phyloP scores from a whole-genome alignment of 805 yeast genomes.

The Candida glaebosa region DNA sequence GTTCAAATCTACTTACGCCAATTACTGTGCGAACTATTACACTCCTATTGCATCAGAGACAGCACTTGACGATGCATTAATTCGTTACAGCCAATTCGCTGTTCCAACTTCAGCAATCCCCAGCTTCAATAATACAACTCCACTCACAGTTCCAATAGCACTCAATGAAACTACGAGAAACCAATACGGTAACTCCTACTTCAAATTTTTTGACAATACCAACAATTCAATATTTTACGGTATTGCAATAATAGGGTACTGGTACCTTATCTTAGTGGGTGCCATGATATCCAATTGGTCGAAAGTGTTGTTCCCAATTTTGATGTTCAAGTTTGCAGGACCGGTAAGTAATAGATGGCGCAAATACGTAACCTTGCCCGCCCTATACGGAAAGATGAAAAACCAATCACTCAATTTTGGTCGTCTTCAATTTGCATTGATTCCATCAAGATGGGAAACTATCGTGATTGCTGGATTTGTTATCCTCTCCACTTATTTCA shows the following conservation, averaged over 20 bases:
- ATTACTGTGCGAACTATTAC: slow-evolving; percentile 17
- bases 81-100: slow-evolving; percentile 14
- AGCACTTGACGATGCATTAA: slow-evolving; percentile 12
- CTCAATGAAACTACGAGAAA: slow-evolving; percentile 13
- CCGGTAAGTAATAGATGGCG: slow-evolving; percentile 20
- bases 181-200: slow-evolving; percentile 18
- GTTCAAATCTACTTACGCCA: slow-evolving; percentile 9
- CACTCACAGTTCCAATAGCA: slow-evolving; percentile 23
- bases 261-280: slow-evolving; percentile 25
- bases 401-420: slow-evolving; percentile 23
- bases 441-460: slow-evolving; percentile 40
- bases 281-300: slow-evolving; percentile 33
- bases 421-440: slow-evolving; percentile 25
- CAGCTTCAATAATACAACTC: slow-evolving; percentile 18
- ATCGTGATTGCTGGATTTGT: slow-evolving; percentile 29
- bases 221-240: slow-evolving; percentile 45
- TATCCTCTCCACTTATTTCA: slow-evolving; percentile 16
- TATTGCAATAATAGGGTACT: slow-evolving; percentile 24
- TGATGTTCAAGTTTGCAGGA: slow-evolving; percentile 20
- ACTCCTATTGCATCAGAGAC: slow-evolving; percentile 19
- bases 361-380: slow-evolving; percentile 26
- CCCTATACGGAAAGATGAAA: slow-evolving; percentile 19
- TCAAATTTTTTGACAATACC: slow-evolving; percentile 38
- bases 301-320: slow-evolving; percentile 23
- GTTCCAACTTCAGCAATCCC: slow-evolving; percentile 15